Percentiles rank a stretch among this genome's conserved stretches.
Conservation (phyloP, 2,329 filamentous ascomycete species). For the Sporothrix sp. region DNA sequence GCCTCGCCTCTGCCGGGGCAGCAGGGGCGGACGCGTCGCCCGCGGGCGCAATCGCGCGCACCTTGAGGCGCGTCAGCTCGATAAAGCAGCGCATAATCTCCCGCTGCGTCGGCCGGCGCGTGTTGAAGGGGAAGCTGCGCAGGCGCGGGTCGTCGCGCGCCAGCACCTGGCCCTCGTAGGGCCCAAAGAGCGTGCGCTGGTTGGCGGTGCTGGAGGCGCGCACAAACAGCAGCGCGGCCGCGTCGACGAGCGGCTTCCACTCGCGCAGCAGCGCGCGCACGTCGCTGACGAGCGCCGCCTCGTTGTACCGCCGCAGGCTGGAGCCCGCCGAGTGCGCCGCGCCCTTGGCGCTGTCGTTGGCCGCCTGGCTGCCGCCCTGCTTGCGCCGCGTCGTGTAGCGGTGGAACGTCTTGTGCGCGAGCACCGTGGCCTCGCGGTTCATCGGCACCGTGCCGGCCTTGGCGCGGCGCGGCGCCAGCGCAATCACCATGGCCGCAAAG, state of each 20-base stretch:
- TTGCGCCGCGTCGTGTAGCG: slow-evolving; percentile 93
- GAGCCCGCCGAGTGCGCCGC: slow-evolving; percentile 74
- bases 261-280: slow-evolving; percentile 69
- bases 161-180: slow-evolving; percentile 81
- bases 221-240: slow-evolving; percentile 76
- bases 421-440: slow-evolving; percentile 74
- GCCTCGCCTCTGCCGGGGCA: too few relatives aligned
- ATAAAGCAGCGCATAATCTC: slow-evolving; percentile 93
- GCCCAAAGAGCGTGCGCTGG: slow-evolving; percentile 75
- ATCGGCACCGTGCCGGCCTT: slow-evolving; percentile 61
- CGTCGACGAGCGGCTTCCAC: slow-evolving; percentile 81
- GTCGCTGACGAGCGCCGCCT: slow-evolving; percentile 80
- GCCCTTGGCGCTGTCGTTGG: slow-evolving; percentile 36
- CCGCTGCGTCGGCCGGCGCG: slow-evolving; percentile 79
- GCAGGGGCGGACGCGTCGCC: slow-evolving; percentile 21
- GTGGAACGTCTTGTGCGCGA: slow-evolving; percentile 97
- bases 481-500: slow-evolving; percentile 93
- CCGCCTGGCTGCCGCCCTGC: slow-evolving; percentile 89
- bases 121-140: slow-evolving; percentile 87
- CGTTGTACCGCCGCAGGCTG: slow-evolving; percentile 83
- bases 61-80: slow-evolving; percentile 83
- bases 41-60: slow-evolving; percentile 64
- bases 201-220: slow-evolving; percentile 83
- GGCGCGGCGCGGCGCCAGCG: slow-evolving; percentile 67
- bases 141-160: slow-evolving; percentile 68